Evolutionary conservation across 2,329 filamentous ascomycete genomes (phyloP), one percentile per base, ranked within the genome.

Genomic region (Colletotrichum salicis): DNA sequence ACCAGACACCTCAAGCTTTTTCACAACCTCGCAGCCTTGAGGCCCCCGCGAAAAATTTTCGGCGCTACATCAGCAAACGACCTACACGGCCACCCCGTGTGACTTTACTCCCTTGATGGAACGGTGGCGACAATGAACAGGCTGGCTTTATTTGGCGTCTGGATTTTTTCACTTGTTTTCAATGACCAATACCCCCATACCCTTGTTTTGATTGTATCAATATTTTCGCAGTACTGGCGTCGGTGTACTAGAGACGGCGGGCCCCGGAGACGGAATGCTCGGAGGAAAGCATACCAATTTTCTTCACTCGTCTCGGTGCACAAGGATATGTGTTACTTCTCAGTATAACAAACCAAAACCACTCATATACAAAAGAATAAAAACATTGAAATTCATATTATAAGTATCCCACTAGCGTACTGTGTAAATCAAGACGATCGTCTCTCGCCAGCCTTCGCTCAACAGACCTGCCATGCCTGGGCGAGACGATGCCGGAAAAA

Each of bases 1-100:
- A 6, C 57, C 37, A 41, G 37, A 12, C 19, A 7, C 10, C 48
- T 52, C 48, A 22, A n/a, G 12, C 59, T 35, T 48, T 48, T 15
- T 12, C n/a, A 19, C 31, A 51, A 24, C n/a, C 45, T 12, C 41
- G 45, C 52, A 45, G 29, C 31, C 24, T n/a, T 33, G 63, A 67
- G 67, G 67, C 63, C 61, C 63, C 15, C n/a, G 63, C 69, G 64
- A 69, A 63, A 71, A 63, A 4, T 64, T 54, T 45, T 54, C 64
- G 64, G 64, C 52, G 33, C 31, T 22, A 55, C 15, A 12, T 64
- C 54, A 60, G 57, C 24, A 35, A 31, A 10, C 19, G 6, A 22
- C 8, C 15, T 27, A 41, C 52, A 24, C 19, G 31, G 51, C 57
- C 12, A 24, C 24, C 10, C 52, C 29, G 59, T 29, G n/a, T 29